Conservation (phyloP, 495 filamentous ascomycete genomes). For the Parathielavia appendiculata region DNA sequence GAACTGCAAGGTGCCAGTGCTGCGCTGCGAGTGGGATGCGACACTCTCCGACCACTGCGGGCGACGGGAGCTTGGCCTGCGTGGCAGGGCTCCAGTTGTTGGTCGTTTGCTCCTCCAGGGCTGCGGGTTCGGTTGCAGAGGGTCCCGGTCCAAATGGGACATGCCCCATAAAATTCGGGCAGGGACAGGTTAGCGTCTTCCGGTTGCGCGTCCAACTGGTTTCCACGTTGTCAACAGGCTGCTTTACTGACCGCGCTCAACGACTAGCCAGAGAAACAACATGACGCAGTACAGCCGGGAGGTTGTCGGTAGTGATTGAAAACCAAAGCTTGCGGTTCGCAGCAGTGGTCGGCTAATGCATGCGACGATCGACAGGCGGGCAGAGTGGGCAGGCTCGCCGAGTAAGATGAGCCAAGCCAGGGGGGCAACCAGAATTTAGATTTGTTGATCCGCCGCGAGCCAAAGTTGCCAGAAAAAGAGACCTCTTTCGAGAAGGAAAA, state of each 20-base stretch:
- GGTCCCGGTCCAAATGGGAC: too few species aligned
- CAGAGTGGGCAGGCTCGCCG: background rate
- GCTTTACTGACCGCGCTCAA: too few species aligned
- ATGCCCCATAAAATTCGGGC: too few species aligned
- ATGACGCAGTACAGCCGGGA: too few species aligned
- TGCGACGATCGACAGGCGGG: conserved; percentile 2
- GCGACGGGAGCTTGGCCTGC: conserved; percentile 4
- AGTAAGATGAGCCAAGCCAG: background rate
- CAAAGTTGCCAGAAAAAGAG: background rate
- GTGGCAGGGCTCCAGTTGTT: background rate
- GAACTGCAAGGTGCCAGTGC: conserved; percentile 5
- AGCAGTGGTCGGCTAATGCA: conserved; percentile 4
- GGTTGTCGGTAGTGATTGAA: too few species aligned
- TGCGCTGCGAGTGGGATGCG: conserved; percentile 7
- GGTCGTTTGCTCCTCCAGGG: background rate
- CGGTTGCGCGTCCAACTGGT: too few species aligned
- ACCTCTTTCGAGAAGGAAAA: background rate
- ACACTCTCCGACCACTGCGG: background rate
- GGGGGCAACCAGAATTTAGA: background rate
- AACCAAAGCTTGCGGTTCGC: background rate
- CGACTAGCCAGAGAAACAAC: too few species aligned
- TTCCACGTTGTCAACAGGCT: too few species aligned
- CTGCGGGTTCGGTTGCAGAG: too few species aligned
- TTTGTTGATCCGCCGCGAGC: too few species aligned
- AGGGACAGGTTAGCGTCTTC: too few species aligned